Evolutionary conservation across 805 yeast species (phyloP).

Genomic region (Ogataea neopini): DNA sequence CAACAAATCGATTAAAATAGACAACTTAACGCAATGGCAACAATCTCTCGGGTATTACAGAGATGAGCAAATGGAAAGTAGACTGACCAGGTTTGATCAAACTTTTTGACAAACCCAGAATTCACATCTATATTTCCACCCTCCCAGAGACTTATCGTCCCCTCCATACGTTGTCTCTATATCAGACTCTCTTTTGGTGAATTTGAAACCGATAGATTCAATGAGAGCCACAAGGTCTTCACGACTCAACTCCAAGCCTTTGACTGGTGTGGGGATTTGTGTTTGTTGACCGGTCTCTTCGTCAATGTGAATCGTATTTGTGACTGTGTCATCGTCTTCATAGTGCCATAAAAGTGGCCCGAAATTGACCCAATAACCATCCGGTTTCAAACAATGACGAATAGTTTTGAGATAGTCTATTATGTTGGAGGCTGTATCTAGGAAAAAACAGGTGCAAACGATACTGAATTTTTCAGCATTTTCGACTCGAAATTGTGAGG

Average conservation of each 20-base stretch:
- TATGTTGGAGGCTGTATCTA: conserved; percentile 64
- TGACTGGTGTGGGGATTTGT: conserved; percentile 37
- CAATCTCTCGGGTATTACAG: conserved; percentile 17
- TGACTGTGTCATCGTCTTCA: conserved; percentile 48
- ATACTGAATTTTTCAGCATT: conserved; percentile 45
- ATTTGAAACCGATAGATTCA: conserved; percentile 49
- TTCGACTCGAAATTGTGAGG: conserved; percentile 42
- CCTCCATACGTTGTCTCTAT: conserved; percentile 55
- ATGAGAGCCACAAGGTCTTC: conserved; percentile 55
- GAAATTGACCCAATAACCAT: conserved; percentile 62
- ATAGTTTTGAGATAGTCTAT: conserved; percentile 57
- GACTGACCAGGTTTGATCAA: conserved; percentile 6
- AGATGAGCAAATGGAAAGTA: conserved; percentile 7
- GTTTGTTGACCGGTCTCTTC: conserved; percentile 26
- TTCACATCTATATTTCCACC: conserved; percentile 61
- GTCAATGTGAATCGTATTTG: conserved; percentile 25
- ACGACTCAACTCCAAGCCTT: conserved; percentile 60
- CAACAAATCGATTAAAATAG: conserved; percentile 10
- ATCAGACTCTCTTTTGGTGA: conserved; percentile 44
- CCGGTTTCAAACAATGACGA: conserved; percentile 42
- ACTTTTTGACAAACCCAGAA: conserved; percentile 61
- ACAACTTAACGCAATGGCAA: conserved; percentile 26
- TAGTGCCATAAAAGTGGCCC: conserved; percentile 77
- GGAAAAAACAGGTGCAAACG: conserved; percentile 56
- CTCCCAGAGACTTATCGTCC: conserved; percentile 51